Conservation (phyloP, 257 asterid species). For the Capsicum baccatum region DNA sequence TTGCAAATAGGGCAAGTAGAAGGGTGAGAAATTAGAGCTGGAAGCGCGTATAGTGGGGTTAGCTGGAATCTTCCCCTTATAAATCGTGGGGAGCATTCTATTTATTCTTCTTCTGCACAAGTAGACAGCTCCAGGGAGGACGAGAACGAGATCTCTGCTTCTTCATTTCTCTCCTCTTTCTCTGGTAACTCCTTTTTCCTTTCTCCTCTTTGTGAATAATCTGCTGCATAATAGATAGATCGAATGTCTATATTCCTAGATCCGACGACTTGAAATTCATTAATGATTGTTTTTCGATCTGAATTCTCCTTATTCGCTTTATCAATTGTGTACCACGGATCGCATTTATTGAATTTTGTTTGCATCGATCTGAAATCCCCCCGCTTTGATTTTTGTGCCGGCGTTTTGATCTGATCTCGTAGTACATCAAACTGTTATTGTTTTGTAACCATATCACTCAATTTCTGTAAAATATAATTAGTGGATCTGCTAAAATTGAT, state of each 20-base stretch:
- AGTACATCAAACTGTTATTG: neutral
- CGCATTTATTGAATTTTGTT: neutral
- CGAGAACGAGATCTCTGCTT: conserved; percentile 23
- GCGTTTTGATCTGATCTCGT: neutral
- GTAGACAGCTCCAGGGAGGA: conserved; percentile 9
- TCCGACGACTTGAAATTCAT: neutral
- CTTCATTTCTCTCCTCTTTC: conserved; percentile 1
- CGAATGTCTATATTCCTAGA: neutral
- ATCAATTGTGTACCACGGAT: neutral
- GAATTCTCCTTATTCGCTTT: neutral
- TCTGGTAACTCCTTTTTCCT: neutral
- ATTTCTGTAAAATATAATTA: neutral
- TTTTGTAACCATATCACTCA: neutral
- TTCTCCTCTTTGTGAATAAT: neutral
- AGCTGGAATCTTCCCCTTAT: neutral
- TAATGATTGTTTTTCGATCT: neutral
- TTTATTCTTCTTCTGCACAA: neutral
- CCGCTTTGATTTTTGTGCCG: neutral
- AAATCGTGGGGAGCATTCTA: neutral
- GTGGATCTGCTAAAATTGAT: neutral
- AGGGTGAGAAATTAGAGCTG: neutral
- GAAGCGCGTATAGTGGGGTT: neutral
- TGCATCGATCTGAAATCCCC: neutral
- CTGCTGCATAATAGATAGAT: neutral
- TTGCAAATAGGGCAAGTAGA: neutral